Percentiles rank a stretch among this genome's conserved stretches.
phyloP scores from a whole-genome alignment of 2,329 filamentous ascomycete genomes.

The Ceratocystis smalleyi region DNA sequence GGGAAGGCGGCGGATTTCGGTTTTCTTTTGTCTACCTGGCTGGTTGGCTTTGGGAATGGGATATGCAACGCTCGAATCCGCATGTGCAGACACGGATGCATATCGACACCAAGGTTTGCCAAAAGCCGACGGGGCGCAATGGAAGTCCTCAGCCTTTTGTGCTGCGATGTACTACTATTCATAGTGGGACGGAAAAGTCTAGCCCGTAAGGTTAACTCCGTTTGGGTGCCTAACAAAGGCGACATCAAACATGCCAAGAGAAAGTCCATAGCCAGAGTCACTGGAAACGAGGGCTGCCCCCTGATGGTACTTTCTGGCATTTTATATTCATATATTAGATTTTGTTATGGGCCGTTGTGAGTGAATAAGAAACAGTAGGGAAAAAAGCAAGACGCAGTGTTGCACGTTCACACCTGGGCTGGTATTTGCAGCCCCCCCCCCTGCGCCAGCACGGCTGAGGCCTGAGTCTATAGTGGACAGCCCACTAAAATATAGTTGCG shows the following conservation, averaged over 20 bases:
- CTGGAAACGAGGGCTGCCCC: not conserved
- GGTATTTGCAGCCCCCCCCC: no score
- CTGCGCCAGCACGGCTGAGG: no score
- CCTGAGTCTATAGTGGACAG: no score
- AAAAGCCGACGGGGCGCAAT: slow-evolving; percentile 1
- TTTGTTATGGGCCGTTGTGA: no score
- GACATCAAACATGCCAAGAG: not conserved
- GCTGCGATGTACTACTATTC: not conserved
- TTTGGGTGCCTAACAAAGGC: not conserved
- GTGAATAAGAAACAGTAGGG: no score
- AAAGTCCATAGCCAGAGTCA: not conserved
- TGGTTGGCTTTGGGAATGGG: not conserved
- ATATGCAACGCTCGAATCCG: not conserved
- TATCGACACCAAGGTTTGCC: not conserved
- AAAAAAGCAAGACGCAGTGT: no score
- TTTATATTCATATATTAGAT: no score
- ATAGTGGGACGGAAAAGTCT: not conserved
- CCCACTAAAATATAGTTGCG: not conserved
- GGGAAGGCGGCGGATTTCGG: not conserved
- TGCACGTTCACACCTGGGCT: no score
- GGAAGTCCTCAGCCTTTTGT: not conserved
- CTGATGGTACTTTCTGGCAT: not conserved
- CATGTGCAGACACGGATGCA: not conserved
- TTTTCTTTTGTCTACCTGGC: not conserved
- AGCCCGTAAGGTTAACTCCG: not conserved